Conservation (phyloP, 495 filamentous ascomycete genomes). For the Usnea hakonensis region DNA sequence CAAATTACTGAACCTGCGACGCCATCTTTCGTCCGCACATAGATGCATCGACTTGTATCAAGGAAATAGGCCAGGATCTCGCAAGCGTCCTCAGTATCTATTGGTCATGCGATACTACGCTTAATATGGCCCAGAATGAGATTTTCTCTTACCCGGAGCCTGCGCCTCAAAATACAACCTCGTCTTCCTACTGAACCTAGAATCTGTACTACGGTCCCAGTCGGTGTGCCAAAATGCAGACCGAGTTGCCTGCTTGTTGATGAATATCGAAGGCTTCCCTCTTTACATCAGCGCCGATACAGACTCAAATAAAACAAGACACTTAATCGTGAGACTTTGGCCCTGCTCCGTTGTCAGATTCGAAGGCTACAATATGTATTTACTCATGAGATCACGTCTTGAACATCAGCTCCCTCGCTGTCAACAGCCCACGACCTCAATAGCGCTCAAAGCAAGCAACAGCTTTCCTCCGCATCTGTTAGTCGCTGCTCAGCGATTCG, state of each 20-base stretch:
- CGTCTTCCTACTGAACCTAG: background rate
- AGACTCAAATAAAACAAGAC: background rate
- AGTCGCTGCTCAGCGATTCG: background rate
- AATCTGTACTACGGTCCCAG: background rate
- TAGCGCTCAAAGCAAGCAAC: background rate
- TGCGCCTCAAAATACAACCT: background rate
- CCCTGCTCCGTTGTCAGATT: background rate
- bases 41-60: background rate
- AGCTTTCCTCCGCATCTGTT: background rate
- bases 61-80: background rate
- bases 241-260: background rate
- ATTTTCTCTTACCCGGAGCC: background rate
- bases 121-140: background rate
- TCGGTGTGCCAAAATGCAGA: background rate
- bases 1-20: background rate
- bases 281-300: background rate
- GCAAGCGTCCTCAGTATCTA: background rate
- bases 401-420: background rate
- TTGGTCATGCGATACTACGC: background rate
- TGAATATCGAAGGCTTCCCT: background rate
- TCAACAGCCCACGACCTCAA: background rate
- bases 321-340: background rate
- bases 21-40: background rate
- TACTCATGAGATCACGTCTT: no score
- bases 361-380: background rate